Evolutionary conservation across 2,329 filamentous ascomycete genomes (phyloP).

Genomic region (Lecanicillium sp.): DNA sequence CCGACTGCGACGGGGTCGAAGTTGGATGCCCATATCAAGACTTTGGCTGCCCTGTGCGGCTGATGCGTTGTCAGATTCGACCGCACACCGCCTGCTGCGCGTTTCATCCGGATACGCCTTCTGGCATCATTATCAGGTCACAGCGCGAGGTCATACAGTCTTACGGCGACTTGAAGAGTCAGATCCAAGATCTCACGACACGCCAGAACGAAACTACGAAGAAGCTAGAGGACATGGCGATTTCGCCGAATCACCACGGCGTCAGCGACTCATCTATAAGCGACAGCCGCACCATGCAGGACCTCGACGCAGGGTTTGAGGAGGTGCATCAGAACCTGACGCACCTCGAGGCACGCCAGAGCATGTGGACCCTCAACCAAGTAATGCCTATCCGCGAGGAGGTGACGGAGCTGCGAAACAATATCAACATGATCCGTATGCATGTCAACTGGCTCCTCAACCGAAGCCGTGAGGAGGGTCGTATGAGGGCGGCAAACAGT

Average conservation of each 20-base stretch:
- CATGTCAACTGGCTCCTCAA: slow-evolving; percentile 52
- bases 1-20: slow-evolving; percentile 40
- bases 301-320: slow-evolving; percentile 38
- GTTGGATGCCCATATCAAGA: slow-evolving; percentile 38
- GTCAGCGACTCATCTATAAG: slow-evolving; percentile 34
- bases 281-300: slow-evolving; percentile 37
- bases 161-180: slow-evolving; percentile 24
- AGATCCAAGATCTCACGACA: slow-evolving; percentile 25
- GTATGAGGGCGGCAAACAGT: slow-evolving; percentile 28
- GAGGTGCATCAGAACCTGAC: slow-evolving; percentile 47
- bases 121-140: slow-evolving; percentile 39
- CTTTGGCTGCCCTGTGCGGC: slow-evolving; percentile 25
- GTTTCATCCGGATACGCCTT: slow-evolving; percentile 41
- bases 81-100: slow-evolving; percentile 40
- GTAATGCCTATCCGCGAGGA: slow-evolving; percentile 54
- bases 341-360: slow-evolving; percentile 51
- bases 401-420: slow-evolving; percentile 50
- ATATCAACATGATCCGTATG: slow-evolving; percentile 49
- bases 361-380: slow-evolving; percentile 53
- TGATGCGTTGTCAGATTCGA: slow-evolving; percentile 28
- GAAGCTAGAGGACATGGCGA: slow-evolving; percentile 30
- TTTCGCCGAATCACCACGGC: slow-evolving; percentile 27
- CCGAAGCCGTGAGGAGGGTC: slow-evolving; percentile 38
- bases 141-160: slow-evolving; percentile 40
- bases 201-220: slow-evolving; percentile 25